phyloP scores from a whole-genome alignment of 2,329 filamentous ascomycete species.

The Colletotrichum paranaense region DNA sequence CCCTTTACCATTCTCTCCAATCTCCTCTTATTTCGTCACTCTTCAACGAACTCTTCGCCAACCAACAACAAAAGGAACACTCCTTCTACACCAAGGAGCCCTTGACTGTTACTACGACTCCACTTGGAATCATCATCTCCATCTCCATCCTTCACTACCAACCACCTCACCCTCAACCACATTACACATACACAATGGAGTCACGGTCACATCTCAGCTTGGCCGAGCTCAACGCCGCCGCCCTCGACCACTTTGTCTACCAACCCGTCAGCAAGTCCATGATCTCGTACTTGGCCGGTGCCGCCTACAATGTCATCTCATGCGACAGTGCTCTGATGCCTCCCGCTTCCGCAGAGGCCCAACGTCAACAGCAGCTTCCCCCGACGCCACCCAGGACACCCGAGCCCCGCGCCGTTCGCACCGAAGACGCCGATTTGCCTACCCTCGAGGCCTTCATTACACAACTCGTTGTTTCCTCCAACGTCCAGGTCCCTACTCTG shows the following conservation, averaged over 20 bases:
- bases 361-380: slow-evolving; percentile 48
- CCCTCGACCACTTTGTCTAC: slow-evolving; percentile 85
- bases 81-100: slow-evolving; percentile 43
- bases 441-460: slow-evolving; percentile 91
- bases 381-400: slow-evolving; percentile 64
- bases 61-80: slow-evolving; percentile 40
- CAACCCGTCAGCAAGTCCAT: slow-evolving; percentile 79
- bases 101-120: slow-evolving; percentile 23
- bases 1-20: slow-evolving; percentile 2
- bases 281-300: slow-evolving; percentile 80
- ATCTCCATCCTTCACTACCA: slow-evolving; percentile 34
- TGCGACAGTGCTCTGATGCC: slow-evolving; percentile 75
- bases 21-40: slow-evolving; percentile 24
- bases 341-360: slow-evolving; percentile 50
- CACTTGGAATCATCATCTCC: slow-evolving; percentile 28
- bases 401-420: slow-evolving; percentile 55
- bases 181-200: slow-evolving; percentile 54
- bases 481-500: slow-evolving; percentile 95
- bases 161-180: slow-evolving; percentile 38
- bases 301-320: slow-evolving; percentile 81
- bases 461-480: slow-evolving; percentile 89
- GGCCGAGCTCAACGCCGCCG: slow-evolving; percentile 75
- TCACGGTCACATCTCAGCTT: slow-evolving; percentile 58
- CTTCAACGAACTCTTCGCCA: slow-evolving; percentile 20
- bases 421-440: slow-evolving; percentile 71